Conservation (phyloP, 1,284 basidiomycete species). For the Trichosporon asahii region DNA sequence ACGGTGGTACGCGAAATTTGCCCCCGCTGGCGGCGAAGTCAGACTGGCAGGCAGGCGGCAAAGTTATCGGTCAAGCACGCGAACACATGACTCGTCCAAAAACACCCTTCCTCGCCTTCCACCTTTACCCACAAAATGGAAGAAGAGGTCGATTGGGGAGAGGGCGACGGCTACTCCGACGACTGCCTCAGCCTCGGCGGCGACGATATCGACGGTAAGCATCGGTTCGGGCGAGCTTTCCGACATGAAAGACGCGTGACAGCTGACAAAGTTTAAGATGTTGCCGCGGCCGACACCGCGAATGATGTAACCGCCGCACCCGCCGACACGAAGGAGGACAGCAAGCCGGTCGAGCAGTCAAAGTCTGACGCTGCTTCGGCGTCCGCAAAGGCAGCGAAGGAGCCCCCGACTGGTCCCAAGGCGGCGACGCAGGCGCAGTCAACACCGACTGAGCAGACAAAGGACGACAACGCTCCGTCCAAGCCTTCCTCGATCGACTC, state of each 20-base stretch:
- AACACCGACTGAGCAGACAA: not conserved
- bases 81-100: not conserved
- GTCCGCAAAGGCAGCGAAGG: not conserved
- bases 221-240: not conserved
- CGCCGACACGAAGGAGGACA: not conserved
- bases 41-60: constrained; percentile 3
- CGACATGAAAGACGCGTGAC: not conserved
- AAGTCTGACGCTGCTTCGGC: not conserved
- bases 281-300: not conserved
- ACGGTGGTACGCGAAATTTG: not conserved
- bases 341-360: not conserved
- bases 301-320: not conserved
- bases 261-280: not conserved
- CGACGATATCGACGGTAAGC: not conserved
- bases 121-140: not conserved
- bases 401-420: not conserved
- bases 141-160: constrained; percentile 9
- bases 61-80: not conserved
- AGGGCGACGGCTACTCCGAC: not conserved
- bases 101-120: not conserved
- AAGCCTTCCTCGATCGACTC: not conserved
- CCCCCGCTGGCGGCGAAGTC: not conserved
- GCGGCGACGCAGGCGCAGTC: not conserved
- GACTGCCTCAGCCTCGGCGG: constrained; percentile 4
- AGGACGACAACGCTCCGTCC: not conserved